These are phyloP conservation scores for Lentinula sp. DNA, from an alignment of 768 basidiomycete genomes.

Conservation along the genomic window DNA sequence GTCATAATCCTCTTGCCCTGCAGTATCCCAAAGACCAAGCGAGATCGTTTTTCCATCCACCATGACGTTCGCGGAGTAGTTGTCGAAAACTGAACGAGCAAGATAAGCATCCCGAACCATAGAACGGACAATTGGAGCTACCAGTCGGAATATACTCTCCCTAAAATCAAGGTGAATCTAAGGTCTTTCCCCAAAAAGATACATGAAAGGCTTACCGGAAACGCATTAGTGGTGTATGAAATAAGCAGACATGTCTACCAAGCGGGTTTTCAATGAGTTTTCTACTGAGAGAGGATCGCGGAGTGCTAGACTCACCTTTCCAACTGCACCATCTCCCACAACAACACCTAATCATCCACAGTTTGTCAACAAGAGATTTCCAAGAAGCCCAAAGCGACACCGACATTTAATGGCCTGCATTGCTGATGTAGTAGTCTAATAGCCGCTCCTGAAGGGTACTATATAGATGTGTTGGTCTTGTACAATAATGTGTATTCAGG, in stretches of 20 bases:
- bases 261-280: background rate
- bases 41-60: constrained; percentile 99
- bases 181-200: constrained; percentile 7
- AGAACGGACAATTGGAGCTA: constrained; percentile 24
- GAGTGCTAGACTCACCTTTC: constrained; percentile 61
- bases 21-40: constrained; percentile 99
- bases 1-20: constrained; percentile 99
- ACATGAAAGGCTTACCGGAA: constrained; percentile 59
- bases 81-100: constrained; percentile 80
- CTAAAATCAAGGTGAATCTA: constrained; percentile 32
- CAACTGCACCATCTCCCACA: constrained; percentile 97
- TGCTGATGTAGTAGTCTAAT: constrained; percentile 13
- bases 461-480: constrained; percentile 1
- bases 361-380: constrained; percentile 23
- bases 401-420: constrained; percentile 94
- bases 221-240: constrained; percentile 98
- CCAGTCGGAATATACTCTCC: constrained; percentile 97
- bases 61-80: constrained; percentile 98
- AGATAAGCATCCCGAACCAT: constrained; percentile 8
- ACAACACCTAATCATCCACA: constrained; percentile 70
- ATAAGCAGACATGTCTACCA: constrained; percentile 94
- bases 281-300: background rate
- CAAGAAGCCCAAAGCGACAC: constrained; percentile 20
- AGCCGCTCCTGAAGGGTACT: constrained; percentile 1
- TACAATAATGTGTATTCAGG: background rate